Percentiles rank a stretch among this genome's conserved stretches.
Conservation (phyloP, 768 basidiomycete species). For the Gloeopeniophorella convolvens region DNA sequence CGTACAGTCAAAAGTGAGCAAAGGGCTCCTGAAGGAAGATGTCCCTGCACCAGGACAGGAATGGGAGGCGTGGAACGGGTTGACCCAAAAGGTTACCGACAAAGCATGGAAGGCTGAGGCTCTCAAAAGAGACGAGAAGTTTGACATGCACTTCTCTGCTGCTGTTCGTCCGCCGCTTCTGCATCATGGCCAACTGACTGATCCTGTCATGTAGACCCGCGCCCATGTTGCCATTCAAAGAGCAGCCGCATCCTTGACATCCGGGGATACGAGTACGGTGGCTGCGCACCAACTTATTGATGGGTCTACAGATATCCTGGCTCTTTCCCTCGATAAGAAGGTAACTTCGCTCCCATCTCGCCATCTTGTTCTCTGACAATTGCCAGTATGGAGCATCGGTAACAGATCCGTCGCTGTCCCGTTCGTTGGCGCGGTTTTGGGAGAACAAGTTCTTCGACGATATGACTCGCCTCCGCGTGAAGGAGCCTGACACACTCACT, state of each 20-base stretch:
- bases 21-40: constrained; percentile 49
- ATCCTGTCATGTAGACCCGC: constrained; percentile 33
- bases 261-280: constrained; percentile 36
- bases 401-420: constrained; percentile 80
- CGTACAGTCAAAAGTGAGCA: constrained; percentile 54
- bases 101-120: constrained; percentile 63
- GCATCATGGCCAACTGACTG: constrained; percentile 9
- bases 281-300: constrained; percentile 57
- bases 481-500: constrained; percentile 84
- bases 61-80: constrained; percentile 43
- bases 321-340: constrained; percentile 65
- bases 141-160: constrained; percentile 78
- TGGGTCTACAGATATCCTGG: constrained; percentile 71
- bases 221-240: constrained; percentile 46
- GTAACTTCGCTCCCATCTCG: constrained; percentile 33
- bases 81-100: constrained; percentile 43
- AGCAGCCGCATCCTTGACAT: constrained; percentile 40
- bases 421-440: constrained; percentile 79
- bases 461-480: constrained; percentile 83
- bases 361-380: constrained; percentile 7
- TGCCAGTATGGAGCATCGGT: constrained; percentile 69
- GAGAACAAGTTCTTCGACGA: constrained; percentile 86
- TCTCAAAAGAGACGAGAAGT: constrained; percentile 81
- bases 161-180: constrained; percentile 46
- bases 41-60: constrained; percentile 44